Evolutionary conservation across 2,329 filamentous ascomycete species (phyloP).

Genomic region (Fusarium longipes): DNA sequence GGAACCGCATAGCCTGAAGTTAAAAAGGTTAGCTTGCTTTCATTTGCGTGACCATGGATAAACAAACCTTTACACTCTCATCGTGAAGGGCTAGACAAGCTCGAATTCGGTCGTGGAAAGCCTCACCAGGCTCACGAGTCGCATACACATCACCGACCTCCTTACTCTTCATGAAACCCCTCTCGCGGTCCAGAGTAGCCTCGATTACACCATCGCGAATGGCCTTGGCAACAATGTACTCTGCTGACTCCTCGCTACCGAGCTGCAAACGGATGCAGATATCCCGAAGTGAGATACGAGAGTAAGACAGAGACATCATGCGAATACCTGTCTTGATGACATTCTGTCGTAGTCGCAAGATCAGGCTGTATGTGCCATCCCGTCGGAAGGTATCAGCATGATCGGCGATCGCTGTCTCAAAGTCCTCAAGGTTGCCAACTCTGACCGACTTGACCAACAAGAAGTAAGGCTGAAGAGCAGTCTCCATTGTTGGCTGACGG

Average conservation of each 20-base stretch:
- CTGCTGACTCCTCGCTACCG: conserved; percentile 95
- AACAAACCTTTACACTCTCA: conserved; percentile 90
- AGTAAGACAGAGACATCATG: conserved; percentile 99
- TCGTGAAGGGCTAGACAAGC: conserved; percentile 93
- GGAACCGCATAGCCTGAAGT: conserved; percentile 91
- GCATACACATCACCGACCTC: conserved; percentile 96
- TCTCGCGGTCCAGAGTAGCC: conserved; percentile 91
- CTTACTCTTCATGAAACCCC: conserved; percentile 98
- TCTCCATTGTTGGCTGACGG: conserved; percentile 87
- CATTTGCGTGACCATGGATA: not conserved
- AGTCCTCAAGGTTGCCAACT: conserved; percentile 94
- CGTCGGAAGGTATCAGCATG: conserved; percentile 88
- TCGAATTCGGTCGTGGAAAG: conserved; percentile 95
- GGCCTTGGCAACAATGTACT: conserved; percentile 99
- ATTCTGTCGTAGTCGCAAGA: conserved; percentile 94
- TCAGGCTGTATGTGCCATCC: conserved; percentile 94
- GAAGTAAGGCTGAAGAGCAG: conserved; percentile 91
- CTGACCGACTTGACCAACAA: conserved; percentile 93
- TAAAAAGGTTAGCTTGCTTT: conserved; percentile 29
- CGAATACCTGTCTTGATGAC: conserved; percentile 99
- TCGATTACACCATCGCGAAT: conserved; percentile 98
- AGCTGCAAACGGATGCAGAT: conserved; percentile 96
- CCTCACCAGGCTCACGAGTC: conserved; percentile 93
- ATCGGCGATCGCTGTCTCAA: conserved; percentile 85
- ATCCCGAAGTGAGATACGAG: conserved; percentile 93